A percentile compares a stretch with the other conserved stretches of the same genome.
phyloP scores from a whole-genome alignment of 1,284 basidiomycete genomes.

The Omphalotus olearius region DNA sequence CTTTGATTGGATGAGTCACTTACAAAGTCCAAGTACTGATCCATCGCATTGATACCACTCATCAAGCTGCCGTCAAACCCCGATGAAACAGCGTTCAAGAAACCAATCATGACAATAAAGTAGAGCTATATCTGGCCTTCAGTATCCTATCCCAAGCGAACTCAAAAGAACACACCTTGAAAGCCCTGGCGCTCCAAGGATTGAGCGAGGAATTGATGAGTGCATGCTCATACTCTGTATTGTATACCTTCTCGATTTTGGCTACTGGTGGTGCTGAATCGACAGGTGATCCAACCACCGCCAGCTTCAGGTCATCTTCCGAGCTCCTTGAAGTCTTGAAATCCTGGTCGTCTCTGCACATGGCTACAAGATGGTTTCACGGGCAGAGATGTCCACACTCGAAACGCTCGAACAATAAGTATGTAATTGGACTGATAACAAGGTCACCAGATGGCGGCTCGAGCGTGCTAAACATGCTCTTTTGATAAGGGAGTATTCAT shows the following conservation, averaged over 20 bases:
- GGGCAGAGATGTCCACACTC: background rate
- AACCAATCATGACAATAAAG: constrained; percentile 25
- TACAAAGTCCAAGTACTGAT: constrained; percentile 22
- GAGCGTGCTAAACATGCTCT: too few species aligned
- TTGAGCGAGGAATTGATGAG: constrained; percentile 18
- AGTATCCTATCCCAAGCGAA: background rate
- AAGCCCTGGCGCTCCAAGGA: constrained; percentile 21
- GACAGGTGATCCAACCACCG: background rate
- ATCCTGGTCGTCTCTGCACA: background rate
- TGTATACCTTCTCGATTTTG: constrained; percentile 22
- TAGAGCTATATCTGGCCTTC: constrained; percentile 17
- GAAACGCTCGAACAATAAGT: background rate
- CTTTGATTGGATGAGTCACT: background rate
- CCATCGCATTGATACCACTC: constrained; percentile 26
- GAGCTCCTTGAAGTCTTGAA: background rate
- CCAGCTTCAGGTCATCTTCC: constrained; percentile 7
- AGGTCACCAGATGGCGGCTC: too few species aligned
- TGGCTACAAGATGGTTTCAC: background rate
- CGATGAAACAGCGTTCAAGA: constrained; percentile 24
- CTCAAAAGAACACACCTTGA: constrained; percentile 17
- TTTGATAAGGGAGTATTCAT: too few species aligned
- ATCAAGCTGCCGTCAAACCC: constrained; percentile 26
- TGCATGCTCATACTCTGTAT: constrained; percentile 20
- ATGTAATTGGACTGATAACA: too few species aligned
- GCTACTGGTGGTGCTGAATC: background rate